phyloP scores from a whole-genome alignment of 495 filamentous ascomycete genomes.

The Daldinia caldariorum region DNA sequence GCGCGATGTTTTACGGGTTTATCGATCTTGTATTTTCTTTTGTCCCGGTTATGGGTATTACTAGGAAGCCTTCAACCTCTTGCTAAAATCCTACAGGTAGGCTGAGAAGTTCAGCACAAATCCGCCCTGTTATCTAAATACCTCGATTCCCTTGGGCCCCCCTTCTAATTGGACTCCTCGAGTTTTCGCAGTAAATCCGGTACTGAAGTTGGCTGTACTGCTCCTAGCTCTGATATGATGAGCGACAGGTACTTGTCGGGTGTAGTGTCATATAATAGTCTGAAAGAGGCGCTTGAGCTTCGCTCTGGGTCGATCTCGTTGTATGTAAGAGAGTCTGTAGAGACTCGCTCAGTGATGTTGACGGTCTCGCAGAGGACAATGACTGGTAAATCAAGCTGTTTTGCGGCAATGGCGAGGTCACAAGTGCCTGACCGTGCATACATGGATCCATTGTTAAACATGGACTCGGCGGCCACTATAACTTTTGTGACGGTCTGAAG shows the following conservation, averaged over 20 bases:
- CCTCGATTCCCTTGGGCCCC: slow-evolving; percentile 26
- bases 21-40: slow-evolving; percentile 23
- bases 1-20: slow-evolving; percentile 9
- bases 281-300: slow-evolving; percentile 69
- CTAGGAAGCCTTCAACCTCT: slow-evolving; percentile 16
- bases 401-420: slow-evolving; percentile 86
- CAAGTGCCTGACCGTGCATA: slow-evolving; percentile 90
- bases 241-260: slow-evolving; percentile 88
- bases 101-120: background rate
- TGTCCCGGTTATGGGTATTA: background rate
- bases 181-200: slow-evolving; percentile 61
- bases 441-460: slow-evolving; percentile 89
- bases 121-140: slow-evolving; percentile 28
- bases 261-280: slow-evolving; percentile 93
- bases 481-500: slow-evolving; percentile 81
- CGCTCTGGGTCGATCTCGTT: slow-evolving; percentile 83
- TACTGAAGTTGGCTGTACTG: slow-evolving; percentile 85
- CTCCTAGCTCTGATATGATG: slow-evolving; percentile 91
- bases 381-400: slow-evolving; percentile 77
- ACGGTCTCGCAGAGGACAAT: slow-evolving; percentile 93
- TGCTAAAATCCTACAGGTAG: slow-evolving; percentile 5
- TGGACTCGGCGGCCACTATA: slow-evolving; percentile 86
- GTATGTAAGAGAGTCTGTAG: slow-evolving; percentile 87
- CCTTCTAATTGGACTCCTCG: slow-evolving; percentile 57
- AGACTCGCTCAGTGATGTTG: slow-evolving; percentile 93